Conservation (phyloP, 257 asterid species). For the Penstemon barbatus region DNA sequence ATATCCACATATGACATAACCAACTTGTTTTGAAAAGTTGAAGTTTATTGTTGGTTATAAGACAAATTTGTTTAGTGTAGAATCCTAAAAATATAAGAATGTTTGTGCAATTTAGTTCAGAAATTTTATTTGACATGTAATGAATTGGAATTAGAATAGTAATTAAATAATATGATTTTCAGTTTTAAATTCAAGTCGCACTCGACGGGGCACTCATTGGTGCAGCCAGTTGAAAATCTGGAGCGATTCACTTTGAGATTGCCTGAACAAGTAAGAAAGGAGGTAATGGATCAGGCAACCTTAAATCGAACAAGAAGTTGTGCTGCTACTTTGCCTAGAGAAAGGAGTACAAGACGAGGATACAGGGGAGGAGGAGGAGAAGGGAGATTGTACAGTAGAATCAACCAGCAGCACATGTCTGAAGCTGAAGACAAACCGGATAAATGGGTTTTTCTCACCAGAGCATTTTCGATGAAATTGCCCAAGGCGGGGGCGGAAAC, state of each 20-base stretch:
- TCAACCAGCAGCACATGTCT: constrained; percentile 33
- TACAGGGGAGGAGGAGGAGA: constrained; percentile 57
- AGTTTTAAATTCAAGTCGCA: constrained; percentile 64
- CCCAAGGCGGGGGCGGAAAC: constrained; percentile 46
- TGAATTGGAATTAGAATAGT: too few species aligned
- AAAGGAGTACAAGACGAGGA: constrained; percentile 54
- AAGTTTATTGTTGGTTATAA: too few species aligned
- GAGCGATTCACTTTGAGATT: constrained; percentile 76
- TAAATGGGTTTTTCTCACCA: constrained; percentile 59
- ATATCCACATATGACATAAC: too few species aligned
- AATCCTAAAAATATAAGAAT: too few species aligned
- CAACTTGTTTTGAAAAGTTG: too few species aligned
- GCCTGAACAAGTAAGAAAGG: constrained; percentile 64
- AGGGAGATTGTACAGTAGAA: constrained; percentile 38
- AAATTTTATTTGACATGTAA: too few species aligned
- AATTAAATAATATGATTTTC: too few species aligned
- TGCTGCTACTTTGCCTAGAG: constrained; percentile 41
- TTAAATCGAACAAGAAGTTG: constrained; percentile 58
- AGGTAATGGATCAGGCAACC: constrained; percentile 63
- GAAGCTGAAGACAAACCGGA: constrained; percentile 53
- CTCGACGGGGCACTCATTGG: constrained; percentile 89
- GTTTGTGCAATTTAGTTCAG: too few species aligned
- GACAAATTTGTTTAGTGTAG: too few species aligned
- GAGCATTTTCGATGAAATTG: constrained; percentile 58
- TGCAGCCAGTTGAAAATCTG: constrained; percentile 62